These are phyloP conservation scores for Salix udensis DNA, from an alignment of 345 rosid genomes.

Conservation along the genomic window DNA sequence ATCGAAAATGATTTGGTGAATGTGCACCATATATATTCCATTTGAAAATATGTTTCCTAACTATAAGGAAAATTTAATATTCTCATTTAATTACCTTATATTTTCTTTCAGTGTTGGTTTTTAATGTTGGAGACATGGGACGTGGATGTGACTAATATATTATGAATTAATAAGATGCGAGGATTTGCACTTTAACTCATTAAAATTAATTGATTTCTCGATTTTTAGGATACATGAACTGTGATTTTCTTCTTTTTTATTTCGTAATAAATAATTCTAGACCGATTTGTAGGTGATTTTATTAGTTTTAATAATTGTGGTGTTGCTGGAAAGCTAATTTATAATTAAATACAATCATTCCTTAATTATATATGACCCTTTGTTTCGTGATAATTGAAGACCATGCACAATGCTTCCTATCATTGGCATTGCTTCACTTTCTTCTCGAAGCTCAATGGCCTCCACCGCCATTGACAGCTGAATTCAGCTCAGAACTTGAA, in stretches of 20 bases:
- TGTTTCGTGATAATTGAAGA: not conserved
- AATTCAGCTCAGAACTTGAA: conserved; percentile 16
- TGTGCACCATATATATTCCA: not conserved
- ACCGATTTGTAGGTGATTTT: not conserved
- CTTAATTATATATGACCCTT: conserved; percentile 9
- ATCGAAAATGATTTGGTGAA: not conserved
- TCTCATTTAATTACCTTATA: too few relatives aligned
- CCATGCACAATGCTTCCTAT: not conserved
- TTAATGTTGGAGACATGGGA: too few relatives aligned
- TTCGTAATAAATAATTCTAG: too few relatives aligned
- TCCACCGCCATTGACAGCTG: conserved; percentile 34
- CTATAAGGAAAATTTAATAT: not conserved
- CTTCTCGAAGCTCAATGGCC: conserved; percentile 14
- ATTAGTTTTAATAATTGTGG: not conserved
- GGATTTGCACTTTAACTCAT: too few relatives aligned
- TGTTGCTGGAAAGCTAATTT: conserved; percentile 8
- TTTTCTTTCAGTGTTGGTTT: too few relatives aligned
- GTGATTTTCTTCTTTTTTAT: too few relatives aligned
- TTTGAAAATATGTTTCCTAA: not conserved
- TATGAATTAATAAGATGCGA: too few relatives aligned
- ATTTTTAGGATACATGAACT: too few relatives aligned
- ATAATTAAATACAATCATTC: conserved; percentile 7
- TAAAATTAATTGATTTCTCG: not conserved
- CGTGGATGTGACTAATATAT: too few relatives aligned
- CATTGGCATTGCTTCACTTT: conserved; percentile 12